A percentile compares a stretch with the other conserved stretches of the same genome.
These are phyloP conservation scores for Apiotrichum siamense DNA, from an alignment of 1,284 basidiomycete species.

Conservation along the genomic window DNA sequence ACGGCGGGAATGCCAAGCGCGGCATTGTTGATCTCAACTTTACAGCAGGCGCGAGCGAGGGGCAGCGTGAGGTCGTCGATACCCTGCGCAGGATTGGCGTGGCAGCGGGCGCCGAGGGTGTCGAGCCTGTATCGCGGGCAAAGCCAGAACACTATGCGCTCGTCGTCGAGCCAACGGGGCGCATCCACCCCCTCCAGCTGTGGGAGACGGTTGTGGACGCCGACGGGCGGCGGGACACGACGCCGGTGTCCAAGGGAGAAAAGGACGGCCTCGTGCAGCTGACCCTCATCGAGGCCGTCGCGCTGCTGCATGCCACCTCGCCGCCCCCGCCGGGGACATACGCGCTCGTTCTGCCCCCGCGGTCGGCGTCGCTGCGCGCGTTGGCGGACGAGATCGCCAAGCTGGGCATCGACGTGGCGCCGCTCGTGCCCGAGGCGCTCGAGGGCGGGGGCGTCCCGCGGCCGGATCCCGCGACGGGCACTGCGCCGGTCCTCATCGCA, in stretches of 20 bases:
- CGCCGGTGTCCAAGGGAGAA: not conserved
- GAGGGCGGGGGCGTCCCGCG: conserved; percentile 8
- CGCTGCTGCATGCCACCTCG: conserved; percentile 23
- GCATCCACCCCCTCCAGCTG: conserved; percentile 1
- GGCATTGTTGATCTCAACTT: conserved; percentile 30
- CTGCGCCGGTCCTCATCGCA: conserved; percentile 17
- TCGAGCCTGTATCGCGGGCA: not conserved
- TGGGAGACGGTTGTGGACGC: not conserved
- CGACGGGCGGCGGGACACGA: not conserved
- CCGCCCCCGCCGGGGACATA: conserved; percentile 25
- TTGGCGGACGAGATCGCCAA: conserved; percentile 15
- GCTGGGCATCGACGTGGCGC: conserved; percentile 15
- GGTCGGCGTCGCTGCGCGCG: conserved; percentile 16
- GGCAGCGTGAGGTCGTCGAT: conserved; percentile 13
- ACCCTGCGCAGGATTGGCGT: conserved; percentile 10
- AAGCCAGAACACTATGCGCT: conserved; percentile 25
- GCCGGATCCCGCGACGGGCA: not conserved
- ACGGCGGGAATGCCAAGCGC: not conserved
- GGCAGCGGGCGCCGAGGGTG: not conserved
- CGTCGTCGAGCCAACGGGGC: conserved; percentile 18
- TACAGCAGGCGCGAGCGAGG: conserved; percentile 11
- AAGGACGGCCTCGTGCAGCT: not conserved
- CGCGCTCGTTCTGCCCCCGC: conserved; percentile 26
- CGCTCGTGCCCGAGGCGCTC: conserved; percentile 24
- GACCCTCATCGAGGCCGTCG: conserved; percentile 23